Conservation (phyloP, 2,329 filamentous ascomycete genomes). For the Colletotrichum agaves region DNA sequence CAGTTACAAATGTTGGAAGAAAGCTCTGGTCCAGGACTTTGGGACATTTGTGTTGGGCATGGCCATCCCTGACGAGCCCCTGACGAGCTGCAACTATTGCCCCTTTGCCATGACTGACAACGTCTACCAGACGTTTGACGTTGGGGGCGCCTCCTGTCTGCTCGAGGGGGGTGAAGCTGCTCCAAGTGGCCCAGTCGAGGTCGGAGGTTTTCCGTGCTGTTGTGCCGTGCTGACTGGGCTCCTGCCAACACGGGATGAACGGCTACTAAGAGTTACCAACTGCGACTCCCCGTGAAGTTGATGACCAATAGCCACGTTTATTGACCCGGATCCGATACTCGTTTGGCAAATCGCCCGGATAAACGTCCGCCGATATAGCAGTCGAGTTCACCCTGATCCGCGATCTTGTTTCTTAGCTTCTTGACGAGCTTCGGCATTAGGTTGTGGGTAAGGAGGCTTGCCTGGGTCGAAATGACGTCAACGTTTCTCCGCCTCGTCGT, state of each 20-base stretch:
- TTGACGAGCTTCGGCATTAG: conserved; percentile 28
- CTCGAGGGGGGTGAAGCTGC: neutral
- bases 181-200: neutral
- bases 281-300: neutral
- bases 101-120: conserved; percentile 19
- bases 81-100: neutral
- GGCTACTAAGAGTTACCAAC: neutral
- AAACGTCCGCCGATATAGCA: neutral
- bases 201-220: neutral
- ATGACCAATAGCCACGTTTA: conserved; percentile 3
- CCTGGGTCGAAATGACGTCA: conserved; percentile 30
- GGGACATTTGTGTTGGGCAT: neutral
- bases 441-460: conserved; percentile 29
- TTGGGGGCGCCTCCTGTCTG: neutral
- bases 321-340: conserved; percentile 11
- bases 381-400: neutral
- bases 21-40: neutral
- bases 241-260: conserved; percentile 17
- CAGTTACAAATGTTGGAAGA: neutral
- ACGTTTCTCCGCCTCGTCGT: conserved; percentile 13
- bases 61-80: neutral
- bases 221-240: neutral
- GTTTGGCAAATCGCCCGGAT: neutral
- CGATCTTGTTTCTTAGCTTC: conserved; percentile 2
- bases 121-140: neutral